Percentiles rank a stretch among this genome's conserved stretches.
phyloP scores from a whole-genome alignment of 208 protist genomes.

The Wallacemonas rigidus region DNA sequence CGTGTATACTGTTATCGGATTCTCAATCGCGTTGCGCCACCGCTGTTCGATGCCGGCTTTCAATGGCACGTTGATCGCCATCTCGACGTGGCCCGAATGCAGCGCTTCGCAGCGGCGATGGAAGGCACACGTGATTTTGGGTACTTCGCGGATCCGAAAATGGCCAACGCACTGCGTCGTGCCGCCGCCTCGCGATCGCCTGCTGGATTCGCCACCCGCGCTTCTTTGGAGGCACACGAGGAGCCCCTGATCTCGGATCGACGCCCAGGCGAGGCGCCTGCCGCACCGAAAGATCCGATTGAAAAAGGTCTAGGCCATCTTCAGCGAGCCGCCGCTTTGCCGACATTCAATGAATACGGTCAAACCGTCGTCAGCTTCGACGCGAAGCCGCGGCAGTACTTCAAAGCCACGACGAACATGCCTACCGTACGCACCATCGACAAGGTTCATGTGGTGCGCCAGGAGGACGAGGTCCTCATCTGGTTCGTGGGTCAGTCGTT shows the following conservation, averaged over 20 bases:
- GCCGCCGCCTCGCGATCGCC: slow-evolving; percentile 28
- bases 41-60: slow-evolving; percentile 80
- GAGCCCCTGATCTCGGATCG: slow-evolving; percentile 36
- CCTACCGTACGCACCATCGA: slow-evolving; percentile 85
- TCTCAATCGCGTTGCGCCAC: slow-evolving; percentile 88
- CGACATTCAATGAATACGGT: slow-evolving; percentile 86
- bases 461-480: slow-evolving; percentile 88
- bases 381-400: slow-evolving; percentile 67
- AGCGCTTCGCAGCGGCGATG: slow-evolving; percentile 66
- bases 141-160: slow-evolving; percentile 88
- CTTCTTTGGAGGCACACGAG: slow-evolving; percentile 48
- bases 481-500: slow-evolving; percentile 89
- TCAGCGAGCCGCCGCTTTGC: slow-evolving; percentile 68
- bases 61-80: slow-evolving; percentile 91
- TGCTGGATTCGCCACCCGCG: slow-evolving; percentile 3
- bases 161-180: slow-evolving; percentile 79
- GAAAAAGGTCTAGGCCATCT: slow-evolving; percentile 67
- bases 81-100: slow-evolving; percentile 82
- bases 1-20: slow-evolving; percentile 91
- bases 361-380: slow-evolving; percentile 65
- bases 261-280: slow-evolving; percentile 26
- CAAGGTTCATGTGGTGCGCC: slow-evolving; percentile 75
- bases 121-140: slow-evolving; percentile 84
- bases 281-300: slow-evolving; percentile 60
- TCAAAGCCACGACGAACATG: slow-evolving; percentile 69